Evolutionary conservation across 345 rosid species (phyloP), one percentile per base, ranked within the genome.

Genomic region (Euclidium syriacum): DNA sequence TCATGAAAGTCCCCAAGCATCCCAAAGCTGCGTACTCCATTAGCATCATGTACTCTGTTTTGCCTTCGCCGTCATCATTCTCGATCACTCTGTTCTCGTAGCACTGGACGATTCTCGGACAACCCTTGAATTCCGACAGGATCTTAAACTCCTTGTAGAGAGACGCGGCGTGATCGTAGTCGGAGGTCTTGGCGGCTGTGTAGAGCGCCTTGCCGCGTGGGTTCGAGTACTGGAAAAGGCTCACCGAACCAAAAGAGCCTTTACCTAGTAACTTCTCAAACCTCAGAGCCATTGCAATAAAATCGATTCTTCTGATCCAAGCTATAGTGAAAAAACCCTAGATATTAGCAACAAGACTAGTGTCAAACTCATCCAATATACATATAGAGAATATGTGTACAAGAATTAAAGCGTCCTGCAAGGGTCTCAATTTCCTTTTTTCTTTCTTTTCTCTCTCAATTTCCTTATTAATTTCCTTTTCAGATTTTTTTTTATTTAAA

Each of bases 11-110:
- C 12, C 52, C 57, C 16, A 81, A 73, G 48, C 63, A 67, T 42
- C 82, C 82, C 15, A 77, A 75, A 6, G 80, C 22, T 3, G 81
- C 83, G 29, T 78, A 78, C 62, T 81, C 85, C 44, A 81, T 36
- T 5, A 73, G 1, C 17, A 81, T 24, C 14, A 55, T 71, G 46
- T 75, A 76, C 11, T 38, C 57, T 76, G 43, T 66, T 17, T 38
- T 48, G 1, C 76, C 78, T 6, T 58, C 39, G 3, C 3, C 29
- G 25, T 50, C 20, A 0, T 10, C 0, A 0, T 68, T 70, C 51
- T 64, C 32, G 7, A 19, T 19, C 9, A 58, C 44, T 53, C 54
- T 75, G 53, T 73, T 65, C 2, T 73, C 80, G 20, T 55, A 73
- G 25, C 70, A 72, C 7, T 42, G 7, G 34, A 80, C 19, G 20